Base-by-base conservation (phyloP, 2,329 filamentous ascomycete genomes). In the Fusarium piperis region DNA sequence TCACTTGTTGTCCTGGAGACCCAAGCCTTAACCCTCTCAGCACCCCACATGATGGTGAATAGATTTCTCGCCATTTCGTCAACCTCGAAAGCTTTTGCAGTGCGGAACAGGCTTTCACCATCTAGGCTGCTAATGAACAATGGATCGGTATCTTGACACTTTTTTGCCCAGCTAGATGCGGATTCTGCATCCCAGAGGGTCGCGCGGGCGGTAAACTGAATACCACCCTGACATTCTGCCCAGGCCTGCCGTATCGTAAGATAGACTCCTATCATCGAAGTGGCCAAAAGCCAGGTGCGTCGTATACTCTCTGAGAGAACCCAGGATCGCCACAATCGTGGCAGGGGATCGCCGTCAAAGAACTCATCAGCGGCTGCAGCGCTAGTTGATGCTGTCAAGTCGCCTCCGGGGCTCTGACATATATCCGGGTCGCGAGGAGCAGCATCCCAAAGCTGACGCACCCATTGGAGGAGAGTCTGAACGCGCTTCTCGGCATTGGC, bases 281-380 rank as follows among this genome's bases (percentile, higher is more conserved):
- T 63, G 30, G 53, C 35, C 8, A 67, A 30, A 33, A 67, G 53
- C 59, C 59, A 67, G 32, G 51, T 59, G 2, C 64, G 48, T 8
- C 64, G 60, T n/a, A 67, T 51, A n/a, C 60, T 67, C 16, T 67
- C 64, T 1, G 64, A 56, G 4, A 67, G 35, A 6, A 67, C 60
- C 64, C 64, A 67, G 23, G 46, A 46, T 18, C 55, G 57, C 64
- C 64, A 67, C 5, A 67, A 26, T 5, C 60, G 59, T 12, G 64
- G 64, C 23, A 52, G 39, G 11, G 59, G 36, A 23, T 67, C 60
- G 7, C 64, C 64, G 8, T 66, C 64, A 38, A 67, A 59, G 11
- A 64, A 33, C 23, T 48, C 46, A 18, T 67, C 60, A 20, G 20
- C 51, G 18, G 52, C 33, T 38, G 52, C 11, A 16, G 52, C 52